Evolutionary conservation across 805 yeast genomes (phyloP).

Genomic region (Zygotorulaspora sp.): DNA sequence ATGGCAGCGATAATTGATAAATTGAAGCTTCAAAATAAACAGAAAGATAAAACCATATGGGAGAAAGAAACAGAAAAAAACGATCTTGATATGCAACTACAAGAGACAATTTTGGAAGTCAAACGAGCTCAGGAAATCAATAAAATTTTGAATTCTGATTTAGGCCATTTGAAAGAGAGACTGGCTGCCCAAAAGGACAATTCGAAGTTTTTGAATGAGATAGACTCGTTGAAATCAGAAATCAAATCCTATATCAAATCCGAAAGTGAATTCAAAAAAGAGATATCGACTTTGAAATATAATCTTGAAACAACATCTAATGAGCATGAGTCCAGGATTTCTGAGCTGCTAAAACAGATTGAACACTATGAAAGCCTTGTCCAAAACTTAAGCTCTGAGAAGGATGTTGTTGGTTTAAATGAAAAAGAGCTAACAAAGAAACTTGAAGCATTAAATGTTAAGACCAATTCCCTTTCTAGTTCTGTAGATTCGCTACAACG

Average conservation of each 20-base stretch:
- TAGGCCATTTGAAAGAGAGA: constrained; percentile 47
- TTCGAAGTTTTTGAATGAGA: constrained; percentile 47
- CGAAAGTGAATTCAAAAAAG: constrained; percentile 64
- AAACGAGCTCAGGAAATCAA: constrained; percentile 46
- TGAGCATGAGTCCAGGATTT: constrained; percentile 36
- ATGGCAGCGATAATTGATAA: constrained; percentile 52
- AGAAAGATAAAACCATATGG: constrained; percentile 52
- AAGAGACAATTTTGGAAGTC: constrained; percentile 52
- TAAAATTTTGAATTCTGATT: constrained; percentile 51
- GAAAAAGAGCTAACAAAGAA: constrained; percentile 45
- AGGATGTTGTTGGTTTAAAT: constrained; percentile 39
- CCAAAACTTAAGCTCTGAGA: constrained; percentile 41
- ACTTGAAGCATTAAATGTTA: constrained; percentile 44
- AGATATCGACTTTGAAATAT: constrained; percentile 55
- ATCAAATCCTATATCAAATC: constrained; percentile 51
- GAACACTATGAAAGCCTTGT: constrained; percentile 40
- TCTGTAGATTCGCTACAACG: constrained; percentile 55
- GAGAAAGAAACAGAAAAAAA: constrained; percentile 49
- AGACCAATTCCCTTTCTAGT: constrained; percentile 52
- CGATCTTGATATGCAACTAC: constrained; percentile 50
- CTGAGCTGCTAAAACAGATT: constrained; percentile 41
- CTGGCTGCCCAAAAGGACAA: constrained; percentile 39
- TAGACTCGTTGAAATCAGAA: constrained; percentile 50
- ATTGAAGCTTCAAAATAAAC: constrained; percentile 47
- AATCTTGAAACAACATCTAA: constrained; percentile 53